Base-by-base conservation (phyloP, 495 filamentous ascomycete genomes). In the Aspergillus hancockii region DNA sequence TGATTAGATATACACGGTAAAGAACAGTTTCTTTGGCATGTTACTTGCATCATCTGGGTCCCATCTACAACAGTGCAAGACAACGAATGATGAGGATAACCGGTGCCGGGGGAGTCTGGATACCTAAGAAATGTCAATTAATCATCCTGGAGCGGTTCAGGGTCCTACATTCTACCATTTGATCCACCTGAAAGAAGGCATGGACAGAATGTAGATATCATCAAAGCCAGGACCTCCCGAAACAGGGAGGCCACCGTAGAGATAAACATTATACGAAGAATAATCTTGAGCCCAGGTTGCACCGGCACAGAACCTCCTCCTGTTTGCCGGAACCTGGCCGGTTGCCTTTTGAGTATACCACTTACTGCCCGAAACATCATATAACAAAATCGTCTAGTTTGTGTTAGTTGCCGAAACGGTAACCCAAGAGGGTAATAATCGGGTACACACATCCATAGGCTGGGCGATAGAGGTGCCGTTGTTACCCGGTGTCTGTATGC, bases 241-340 rank as follows among this genome's bases (percentile, higher is more conserved):
- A 9, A 47, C 18, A 8, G 5, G 14, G 1, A 38, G 14, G 1
- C 57, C 57, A 8, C 57, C 57, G 25, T 59, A 59, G 3, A 53
- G n/a, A 38, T 59, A 59, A 23, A 59, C 54, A n/a, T 59, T 59
- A 28, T 59, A 59, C 40, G 57, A 59, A 2, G 57, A 59, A 1
- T 46, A 23, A 30, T 59, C 57, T 18, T 45, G 19, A 2, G 57
- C 57, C 57, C 57, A 59, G 23, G 49, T 54, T 5, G 23, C 57
- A 1, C 57, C 57, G 25, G 49, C 57, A 47, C 57, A 59, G 40
- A 59, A 59, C 22, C 50, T 23, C 30, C 57, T 34, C 13, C 57
- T 23, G 5, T 54, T 8, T 34, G 47, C 50, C 2, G 57, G 57
- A 18, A 59, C 30, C 12, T 59, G 25, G 16, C 57, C 57, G 38